Base-by-base conservation (phyloP, 1,284 basidiomycete genomes). In the Microbotryomycetes sp. region DNA sequence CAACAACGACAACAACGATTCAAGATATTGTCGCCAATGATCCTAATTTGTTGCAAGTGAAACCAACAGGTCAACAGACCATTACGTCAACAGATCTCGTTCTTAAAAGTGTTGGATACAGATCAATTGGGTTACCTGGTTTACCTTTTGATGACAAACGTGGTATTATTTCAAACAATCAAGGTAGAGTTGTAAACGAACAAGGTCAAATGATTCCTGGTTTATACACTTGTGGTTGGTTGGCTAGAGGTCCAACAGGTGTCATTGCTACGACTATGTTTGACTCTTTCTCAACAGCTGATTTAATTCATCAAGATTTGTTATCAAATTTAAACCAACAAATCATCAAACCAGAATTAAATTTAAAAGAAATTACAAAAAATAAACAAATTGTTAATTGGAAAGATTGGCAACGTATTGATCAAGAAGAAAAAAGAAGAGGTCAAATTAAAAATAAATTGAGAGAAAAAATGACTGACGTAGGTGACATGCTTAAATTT, bases 241-340 rank as follows among this genome's bases (percentile, higher is more conserved):
- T 91, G 0, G 88, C 92, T 0, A 84, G 84, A 14, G 96, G 94
- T 25, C 92, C 94, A 0, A 86, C 85, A 50, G 94, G 96, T 5
- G 92, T 98, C 15, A 83, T 98, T 51, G 93, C 91, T 0, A 82
- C 86, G 19, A 97, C 96, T 26, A 93, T 98, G 92, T 84, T 91
- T 76, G 84, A 97, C 74, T 90, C 94, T 19, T 92, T 92, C 73
- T 79, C 80, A 3, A 85, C 88, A 2, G 86, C 87, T 0, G 86
- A 89, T 54, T 79, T 81, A 1, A 82, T 94, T 51, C 68, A 89
- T 1, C 72, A 76, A 2, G 90, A 91, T 58, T 45, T 69, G 30
- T 32, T 46, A 16, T 16, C 31, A 2, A 2, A 46, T 6, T 1
- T 3, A 9, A 54, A 31, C 4, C 29, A 9, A 2, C 29, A 15